Base-by-base conservation (phyloP, 176 grass and related monocot genomes). In the Carex kokanica region DNA sequence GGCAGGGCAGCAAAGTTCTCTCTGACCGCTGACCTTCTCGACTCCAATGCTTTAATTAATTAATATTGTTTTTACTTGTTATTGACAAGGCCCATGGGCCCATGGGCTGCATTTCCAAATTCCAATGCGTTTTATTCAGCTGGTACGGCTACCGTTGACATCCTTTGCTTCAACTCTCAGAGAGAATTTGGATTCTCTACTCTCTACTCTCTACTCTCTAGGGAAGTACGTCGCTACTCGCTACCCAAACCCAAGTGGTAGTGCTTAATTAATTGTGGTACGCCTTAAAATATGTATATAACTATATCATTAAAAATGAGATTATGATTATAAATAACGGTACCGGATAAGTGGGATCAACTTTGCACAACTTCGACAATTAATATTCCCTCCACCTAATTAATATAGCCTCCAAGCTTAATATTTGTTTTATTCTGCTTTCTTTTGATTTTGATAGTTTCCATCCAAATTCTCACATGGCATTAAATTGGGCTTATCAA, bases 21-120 rank as follows among this genome's bases (percentile, higher is more conserved):
- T 52, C 47, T 74, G 71, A 52, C 70, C 32, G 15, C 32, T 71
- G 38, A 75, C 13, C 72, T 75, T 54, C 11, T 75, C 45, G 23
- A 75, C 72, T 52, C 21, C 13, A 32, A 56, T 32, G 47, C 49
- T 55, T 31, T 24, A n/a, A n/a, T n/a, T n/a, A n/a, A n/a, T n/a
- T n/a, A 47, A 38, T 34, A 34, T 6, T 73, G 7, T 31, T 2
- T 31, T 18, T 12, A 6, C 14, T 6, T 73, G 1, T 41, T 69
- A n/a, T n/a, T 20, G 21, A 10, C 1, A 77, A 77, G 73, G 24
- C 51, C 49, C 73, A n/a, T n/a, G n/a, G n/a, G n/a, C n/a, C n/a
- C n/a, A 78, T 78, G 73, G 73, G 73, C 73, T 78, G 73, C 51
- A 31, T 56, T 78, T 78, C 24, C n/a, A n/a, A n/a, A n/a, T n/a